phyloP scores from a whole-genome alignment of 1,284 basidiomycete species.

The Tilletia horrida region DNA sequence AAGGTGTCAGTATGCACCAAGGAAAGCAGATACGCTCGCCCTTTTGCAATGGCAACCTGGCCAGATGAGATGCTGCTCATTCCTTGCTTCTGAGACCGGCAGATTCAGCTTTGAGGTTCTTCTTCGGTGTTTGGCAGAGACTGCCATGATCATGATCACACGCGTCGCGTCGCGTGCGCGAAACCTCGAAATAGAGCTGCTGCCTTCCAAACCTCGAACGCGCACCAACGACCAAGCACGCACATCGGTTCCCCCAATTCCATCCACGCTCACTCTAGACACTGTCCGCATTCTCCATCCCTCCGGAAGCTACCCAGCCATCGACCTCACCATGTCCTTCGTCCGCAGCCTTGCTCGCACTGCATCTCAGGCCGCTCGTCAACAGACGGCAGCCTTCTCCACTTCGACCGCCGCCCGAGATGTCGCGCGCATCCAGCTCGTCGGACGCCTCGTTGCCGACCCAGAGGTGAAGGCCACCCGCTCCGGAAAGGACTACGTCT shows the following conservation, averaged over 20 bases:
- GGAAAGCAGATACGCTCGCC: too few relatives aligned
- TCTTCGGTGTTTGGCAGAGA: not conserved
- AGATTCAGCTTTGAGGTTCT: too few relatives aligned
- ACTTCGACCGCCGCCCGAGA: constrained; percentile 36
- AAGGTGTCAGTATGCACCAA: too few relatives aligned
- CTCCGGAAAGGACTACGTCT: constrained; percentile 51
- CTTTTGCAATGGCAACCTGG: too few relatives aligned
- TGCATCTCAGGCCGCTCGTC: not conserved
- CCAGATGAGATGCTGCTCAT: too few relatives aligned
- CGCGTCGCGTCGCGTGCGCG: constrained; percentile 3
- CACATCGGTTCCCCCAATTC: not conserved
- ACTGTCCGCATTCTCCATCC: not conserved
- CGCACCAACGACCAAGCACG: not conserved
- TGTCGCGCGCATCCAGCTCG: constrained; percentile 48
- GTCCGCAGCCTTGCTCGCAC: not conserved
- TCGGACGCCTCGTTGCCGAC: constrained; percentile 49
- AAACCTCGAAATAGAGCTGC: not conserved
- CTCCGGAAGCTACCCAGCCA: not conserved
- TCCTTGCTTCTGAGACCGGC: too few relatives aligned
- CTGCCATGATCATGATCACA: not conserved
- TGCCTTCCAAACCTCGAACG: not conserved
- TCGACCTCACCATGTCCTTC: not conserved
- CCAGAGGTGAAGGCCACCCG: constrained; percentile 48
- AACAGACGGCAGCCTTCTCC: constrained; percentile 28
- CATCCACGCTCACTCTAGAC: not conserved